Base-by-base conservation (phyloP, 306 rosid species). In the Castanospermum australe region DNA sequence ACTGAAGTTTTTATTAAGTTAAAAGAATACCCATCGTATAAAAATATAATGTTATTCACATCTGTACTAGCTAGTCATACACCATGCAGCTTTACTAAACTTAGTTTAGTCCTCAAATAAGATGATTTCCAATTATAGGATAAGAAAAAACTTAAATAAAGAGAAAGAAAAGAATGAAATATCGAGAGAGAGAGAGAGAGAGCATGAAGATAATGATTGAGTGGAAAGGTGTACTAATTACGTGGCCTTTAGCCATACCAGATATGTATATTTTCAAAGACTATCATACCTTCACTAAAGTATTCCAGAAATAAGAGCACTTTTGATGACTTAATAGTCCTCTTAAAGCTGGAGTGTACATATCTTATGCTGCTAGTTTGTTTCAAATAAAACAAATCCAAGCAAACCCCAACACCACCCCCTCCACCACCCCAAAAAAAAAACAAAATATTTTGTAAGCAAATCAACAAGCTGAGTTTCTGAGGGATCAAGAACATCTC, bases 251-350 rank as follows among this genome's bases (percentile, higher is more conserved):
- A 28, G 57, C 59, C 9, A n/a, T 68, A 74, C 4, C 39, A 71
- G 33, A 28, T 24, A 22, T 11, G 61, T 21, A 55, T 22, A 77
- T 17, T 30, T 67, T 51, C 54, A 52, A 45, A 62, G 28, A 71
- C 15, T 36, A 62, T 42, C 60, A 20, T 25, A 45, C 73, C 44
- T 50, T 33, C 64, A 25, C 61, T 22, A 30, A 71, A 50, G 52
- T 14, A 60, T 79, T 79, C 45, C 17, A 60, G 30, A 69, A 56
- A 21, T 47, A 55, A 13, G 63, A 44, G 47, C 85, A 81, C 18
- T 25, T 38, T 10, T 10, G 59, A 74, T 42, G 55, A 68, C 24
- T 30, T 20, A 28, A 25, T 4, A 75, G 9, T 59, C 41, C 48
- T 47, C 21, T 59, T 60, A 61, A 76, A 61, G 69, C 61, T 71